Evolutionary conservation across 1,284 basidiomycete genomes (phyloP), one percentile per base, ranked within the genome.

Genomic region (Macrocystidia cucumis): DNA sequence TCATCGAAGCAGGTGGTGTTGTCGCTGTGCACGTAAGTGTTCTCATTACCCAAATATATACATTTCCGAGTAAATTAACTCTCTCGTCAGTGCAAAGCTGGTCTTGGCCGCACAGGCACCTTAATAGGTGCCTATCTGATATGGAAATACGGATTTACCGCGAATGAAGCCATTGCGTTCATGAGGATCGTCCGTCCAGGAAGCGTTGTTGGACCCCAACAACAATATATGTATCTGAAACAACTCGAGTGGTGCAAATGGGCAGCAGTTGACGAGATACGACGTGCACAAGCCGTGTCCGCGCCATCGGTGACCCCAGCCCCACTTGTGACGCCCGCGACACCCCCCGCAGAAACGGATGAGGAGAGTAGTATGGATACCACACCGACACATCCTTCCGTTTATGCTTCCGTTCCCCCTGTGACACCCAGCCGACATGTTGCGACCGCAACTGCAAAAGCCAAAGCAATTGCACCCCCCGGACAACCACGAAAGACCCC

Each of bases 71-170:
- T 36, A 31, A 25, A 32, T 40, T 44, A 54, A n/a, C n/a, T n/a
- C n/a, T n/a, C n/a, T n/a, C n/a, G n/a, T 58, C 48, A 96, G 80
- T 96, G 91, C 59, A 96, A 96, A 68, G 91, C 91, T 32, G 91
- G 91, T 14, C 70, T 96, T 13, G 91, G 91, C 14, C 74, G 91
- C 33, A 96, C 91, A 2, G 95, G 96, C 3, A 95, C 93, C 3
- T 67, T 98, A 42, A 95, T 98, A 43, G 92, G 92, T 32, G 96
- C 96, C 2, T 98, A 98, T 67, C 73, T 99, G 38, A 89, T 97
- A 47, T 99, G 96, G 88, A 97, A 96, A 63, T 93, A 98, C 52
- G 88, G 88, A n/a, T 99, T 99, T 55, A 91, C 91, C n/a, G 93
- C 95, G 0, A 80, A 83, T 38, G 96, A 99, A 62, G 93, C 85